A percentile compares a stretch with the other conserved stretches of the same genome.
These are phyloP conservation scores for Melaleuca quinquenervia DNA, from an alignment of 345 rosid genomes.

Conservation along the genomic window DNA sequence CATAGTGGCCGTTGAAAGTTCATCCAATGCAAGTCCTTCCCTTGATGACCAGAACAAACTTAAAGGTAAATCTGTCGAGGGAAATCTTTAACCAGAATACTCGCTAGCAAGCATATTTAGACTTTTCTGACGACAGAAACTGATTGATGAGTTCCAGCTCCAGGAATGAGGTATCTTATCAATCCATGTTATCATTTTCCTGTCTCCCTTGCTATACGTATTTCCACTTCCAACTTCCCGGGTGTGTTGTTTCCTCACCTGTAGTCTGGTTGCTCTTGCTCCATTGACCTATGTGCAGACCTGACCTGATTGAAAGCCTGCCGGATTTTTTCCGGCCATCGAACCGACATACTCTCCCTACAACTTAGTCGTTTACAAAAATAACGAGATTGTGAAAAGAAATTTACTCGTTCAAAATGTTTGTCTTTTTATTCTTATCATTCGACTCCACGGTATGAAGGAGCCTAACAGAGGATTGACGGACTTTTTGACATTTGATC, in stretches of 20 bases:
- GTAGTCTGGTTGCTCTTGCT: neutral
- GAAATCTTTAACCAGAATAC: neutral
- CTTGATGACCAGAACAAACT: neutral
- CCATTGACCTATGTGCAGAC: neutral
- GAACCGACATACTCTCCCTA: neutral
- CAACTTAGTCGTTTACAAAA: neutral
- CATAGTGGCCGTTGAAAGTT: neutral
- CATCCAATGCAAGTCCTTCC: neutral
- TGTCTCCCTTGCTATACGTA: neutral
- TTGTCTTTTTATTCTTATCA: neutral
- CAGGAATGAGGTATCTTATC: neutral
- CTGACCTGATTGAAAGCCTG: neutral
- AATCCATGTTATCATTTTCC: neutral
- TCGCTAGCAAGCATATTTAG: neutral
- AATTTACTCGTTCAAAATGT: neutral
- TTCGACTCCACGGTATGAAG: neutral
- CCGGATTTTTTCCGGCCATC: neutral
- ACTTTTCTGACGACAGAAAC: neutral
- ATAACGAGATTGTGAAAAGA: neutral
- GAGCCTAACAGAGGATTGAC: neutral
- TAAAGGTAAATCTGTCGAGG: neutral
- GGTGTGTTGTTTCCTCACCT: neutral
- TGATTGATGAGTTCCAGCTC: neutral
- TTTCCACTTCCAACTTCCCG: neutral
- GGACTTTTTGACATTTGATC: neutral